Conservation (phyloP, 2,329 filamentous ascomycete genomes). For the Helminthosporium solani region DNA sequence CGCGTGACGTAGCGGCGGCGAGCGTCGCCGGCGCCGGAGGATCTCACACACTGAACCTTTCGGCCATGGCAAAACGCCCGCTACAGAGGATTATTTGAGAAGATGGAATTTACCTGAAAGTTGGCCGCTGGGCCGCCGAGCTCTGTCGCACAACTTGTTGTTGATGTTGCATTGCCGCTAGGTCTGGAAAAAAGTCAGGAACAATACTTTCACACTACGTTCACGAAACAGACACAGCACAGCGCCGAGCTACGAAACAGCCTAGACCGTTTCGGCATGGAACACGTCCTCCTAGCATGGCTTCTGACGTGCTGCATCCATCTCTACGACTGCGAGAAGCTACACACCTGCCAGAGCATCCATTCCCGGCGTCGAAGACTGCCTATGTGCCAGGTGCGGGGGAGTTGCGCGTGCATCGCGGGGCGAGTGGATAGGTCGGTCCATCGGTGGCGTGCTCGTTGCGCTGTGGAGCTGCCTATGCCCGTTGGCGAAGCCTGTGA, state of each 20-base stretch:
- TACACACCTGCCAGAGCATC: conserved; percentile 49
- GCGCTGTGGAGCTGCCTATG: conserved; percentile 32
- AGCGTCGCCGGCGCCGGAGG: no score
- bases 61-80: not conserved
- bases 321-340: not conserved
- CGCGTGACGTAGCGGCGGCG: conserved; percentile 14
- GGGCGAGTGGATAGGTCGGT: conserved; percentile 26
- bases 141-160: conserved; percentile 46
- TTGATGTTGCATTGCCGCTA: conserved; percentile 50
- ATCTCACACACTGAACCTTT: no score
- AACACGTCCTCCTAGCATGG: not conserved
- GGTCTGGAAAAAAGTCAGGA: conserved; percentile 34
- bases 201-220: not conserved
- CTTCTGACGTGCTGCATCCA: not conserved
- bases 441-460: conserved; percentile 30
- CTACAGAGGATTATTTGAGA: not conserved
- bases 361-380: conserved; percentile 50
- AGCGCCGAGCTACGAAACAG: not conserved
- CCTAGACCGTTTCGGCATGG: no score
- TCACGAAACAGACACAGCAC: not conserved
- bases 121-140: conserved; percentile 34
- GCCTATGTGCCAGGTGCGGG: conserved; percentile 40
- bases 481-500: conserved; percentile 32
- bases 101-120: conserved; percentile 36
- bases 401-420: conserved; percentile 38